Base-by-base conservation (phyloP, 2,329 filamentous ascomycete genomes). In the Colletotrichum sp. region DNA sequence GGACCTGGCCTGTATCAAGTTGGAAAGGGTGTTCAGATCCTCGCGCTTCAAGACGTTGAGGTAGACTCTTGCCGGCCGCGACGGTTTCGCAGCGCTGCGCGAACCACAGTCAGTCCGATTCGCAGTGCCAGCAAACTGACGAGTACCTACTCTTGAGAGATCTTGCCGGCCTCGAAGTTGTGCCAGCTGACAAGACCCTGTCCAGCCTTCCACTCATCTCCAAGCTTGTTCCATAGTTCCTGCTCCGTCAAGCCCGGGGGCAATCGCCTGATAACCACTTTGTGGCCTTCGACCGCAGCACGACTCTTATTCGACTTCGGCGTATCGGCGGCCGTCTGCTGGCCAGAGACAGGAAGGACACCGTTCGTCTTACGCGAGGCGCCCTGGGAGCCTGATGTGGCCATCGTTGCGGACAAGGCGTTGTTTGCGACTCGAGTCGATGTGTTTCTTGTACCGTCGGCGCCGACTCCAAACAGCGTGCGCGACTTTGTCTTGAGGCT, bases 131-230 rank as follows among this genome's bases (percentile, higher is more conserved):
- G 30, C 18, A 26, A n/a, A 36, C 30, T 61, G 32, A 30, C n/a
- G 30, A 34, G 18, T 62, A 85, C 92, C 79, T 87, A 97, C 96
- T 98, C 95, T 81, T 92, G 94, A 3, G 96, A 96, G 59, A 96
- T 88, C 82, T 98, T 98, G 73, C 90, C 90, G 3, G 84, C 79
- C 8, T 85, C 84, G 78, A 87, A 99, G 64, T 90, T 90, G 78
- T 94, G 88, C 95, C 95, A 98, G 83, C 98, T 96, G 14, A 97
- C 92, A 82, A 93, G 97, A 36, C 95, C 95, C 63, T 90, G 91
- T n/a, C 94, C 94, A 5, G 90, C 80, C 80, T 92, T 94, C 96
- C 96, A 98, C 64, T 96, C 93, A 3, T 93, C 89, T 5, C 96
- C 96, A 14, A 98, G 83, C 10, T 92, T 89, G 16, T 86, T 84